phyloP scores from a whole-genome alignment of 1,284 basidiomycete genomes.

The Agaricales sp. region DNA sequence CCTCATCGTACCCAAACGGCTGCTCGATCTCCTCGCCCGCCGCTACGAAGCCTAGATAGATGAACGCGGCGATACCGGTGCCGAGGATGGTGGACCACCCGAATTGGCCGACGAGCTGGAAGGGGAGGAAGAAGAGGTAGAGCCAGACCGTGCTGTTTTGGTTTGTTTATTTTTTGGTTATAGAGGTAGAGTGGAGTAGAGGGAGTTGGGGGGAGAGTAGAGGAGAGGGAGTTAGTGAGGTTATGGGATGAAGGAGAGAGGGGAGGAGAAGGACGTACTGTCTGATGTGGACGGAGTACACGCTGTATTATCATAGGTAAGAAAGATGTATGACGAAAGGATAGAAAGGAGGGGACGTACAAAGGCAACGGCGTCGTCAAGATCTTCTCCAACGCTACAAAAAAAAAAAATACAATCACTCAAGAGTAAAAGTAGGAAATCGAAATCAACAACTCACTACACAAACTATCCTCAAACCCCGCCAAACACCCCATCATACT shows the following conservation, averaged over 20 bases:
- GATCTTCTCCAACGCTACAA: constrained; percentile 41
- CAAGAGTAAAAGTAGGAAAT: background rate
- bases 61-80: constrained; percentile 50
- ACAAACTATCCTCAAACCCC: constrained; percentile 43
- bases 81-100: constrained; percentile 50
- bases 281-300: constrained; percentile 53
- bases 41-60: constrained; percentile 55
- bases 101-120: constrained; percentile 51
- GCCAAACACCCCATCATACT: constrained; percentile 37
- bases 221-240: background rate
- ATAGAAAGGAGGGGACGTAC: constrained; percentile 24
- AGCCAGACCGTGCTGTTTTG: constrained; percentile 60
- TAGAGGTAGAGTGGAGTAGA: background rate
- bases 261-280: constrained; percentile 10
- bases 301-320: constrained; percentile 23
- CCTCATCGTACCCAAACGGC: constrained; percentile 56
- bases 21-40: constrained; percentile 63
- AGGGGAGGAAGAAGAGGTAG: constrained; percentile 59
- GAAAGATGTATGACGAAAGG: constrained; percentile 3
- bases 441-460: constrained; percentile 23
- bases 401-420: background rate
- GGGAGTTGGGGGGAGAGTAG: constrained; percentile 1
- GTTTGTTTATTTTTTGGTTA: no score
- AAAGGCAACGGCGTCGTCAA: constrained; percentile 56
- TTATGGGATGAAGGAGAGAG: constrained; percentile 4